Conservation (phyloP, 352 stramenopile species). For the Saprolegnia diclina region DNA sequence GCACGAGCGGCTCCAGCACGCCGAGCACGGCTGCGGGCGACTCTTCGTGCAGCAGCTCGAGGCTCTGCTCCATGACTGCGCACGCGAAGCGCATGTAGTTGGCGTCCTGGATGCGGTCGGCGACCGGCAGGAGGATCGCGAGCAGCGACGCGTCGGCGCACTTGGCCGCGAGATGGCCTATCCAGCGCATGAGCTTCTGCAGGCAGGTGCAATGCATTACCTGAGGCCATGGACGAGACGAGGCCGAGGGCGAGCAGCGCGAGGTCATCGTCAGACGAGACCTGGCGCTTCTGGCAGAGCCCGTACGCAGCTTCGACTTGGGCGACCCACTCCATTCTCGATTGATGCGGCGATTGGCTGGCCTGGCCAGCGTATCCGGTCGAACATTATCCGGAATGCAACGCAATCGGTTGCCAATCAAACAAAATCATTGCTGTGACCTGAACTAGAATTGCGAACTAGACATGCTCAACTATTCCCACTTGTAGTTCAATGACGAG, state of each 20-base stretch:
- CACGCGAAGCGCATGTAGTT: slow-evolving; percentile 11
- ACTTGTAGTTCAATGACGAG: too few species aligned
- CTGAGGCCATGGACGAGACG: slow-evolving; percentile 10
- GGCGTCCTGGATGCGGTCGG: neutral
- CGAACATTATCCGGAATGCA: neutral
- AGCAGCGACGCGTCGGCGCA: slow-evolving; percentile 4
- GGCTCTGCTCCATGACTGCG: slow-evolving; percentile 11
- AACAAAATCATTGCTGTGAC: too few species aligned
- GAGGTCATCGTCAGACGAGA: neutral
- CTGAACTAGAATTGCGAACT: too few species aligned
- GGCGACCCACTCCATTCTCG: neutral
- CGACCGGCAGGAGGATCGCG: slow-evolving; percentile 1
- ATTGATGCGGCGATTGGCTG: neutral
- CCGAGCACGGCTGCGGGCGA: neutral
- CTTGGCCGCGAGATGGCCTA: neutral
- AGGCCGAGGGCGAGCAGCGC: slow-evolving; percentile 10
- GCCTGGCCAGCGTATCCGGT: too few species aligned
- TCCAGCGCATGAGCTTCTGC: neutral
- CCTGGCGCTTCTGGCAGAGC: neutral
- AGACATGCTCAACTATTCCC: too few species aligned
- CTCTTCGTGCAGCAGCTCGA: neutral
- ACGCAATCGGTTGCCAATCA: too few species aligned
- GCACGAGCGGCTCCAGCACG: neutral
- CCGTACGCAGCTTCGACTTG: slow-evolving; percentile 4
- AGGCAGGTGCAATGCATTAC: neutral